Conservation (phyloP, 148 eudicot species). For the Fallopia convolvulus region DNA sequence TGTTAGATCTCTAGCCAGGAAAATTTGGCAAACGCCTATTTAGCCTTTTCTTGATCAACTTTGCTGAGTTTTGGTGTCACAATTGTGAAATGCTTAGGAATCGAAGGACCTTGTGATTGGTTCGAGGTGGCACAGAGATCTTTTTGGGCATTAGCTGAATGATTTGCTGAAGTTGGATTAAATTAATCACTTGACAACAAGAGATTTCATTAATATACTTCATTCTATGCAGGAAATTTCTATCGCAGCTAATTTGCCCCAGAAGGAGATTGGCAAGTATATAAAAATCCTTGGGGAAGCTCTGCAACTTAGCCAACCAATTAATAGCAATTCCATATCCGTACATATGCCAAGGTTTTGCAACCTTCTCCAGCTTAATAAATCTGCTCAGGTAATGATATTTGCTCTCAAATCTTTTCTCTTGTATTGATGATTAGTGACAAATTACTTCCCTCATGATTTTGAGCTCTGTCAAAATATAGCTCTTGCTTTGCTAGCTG, state of each 20-base stretch:
- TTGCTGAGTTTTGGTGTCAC: not conserved
- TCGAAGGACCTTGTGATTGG: not conserved
- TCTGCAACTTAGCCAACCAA: constrained; percentile 92
- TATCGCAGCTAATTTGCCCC: constrained; percentile 93
- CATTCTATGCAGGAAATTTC: constrained; percentile 68
- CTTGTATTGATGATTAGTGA: not conserved
- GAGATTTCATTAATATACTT: not conserved
- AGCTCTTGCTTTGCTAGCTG: not conserved
- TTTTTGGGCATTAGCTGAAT: not conserved
- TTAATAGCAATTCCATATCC: constrained; percentile 93
- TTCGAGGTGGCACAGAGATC: not conserved
- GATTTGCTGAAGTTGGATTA: not conserved
- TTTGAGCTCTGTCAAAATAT: not conserved
- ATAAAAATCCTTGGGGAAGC: constrained; percentile 98
- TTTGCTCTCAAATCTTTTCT: not conserved
- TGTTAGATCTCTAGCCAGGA: not conserved
- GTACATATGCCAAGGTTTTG: constrained; percentile 99
- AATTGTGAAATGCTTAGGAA: not conserved
- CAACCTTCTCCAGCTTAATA: constrained; percentile 94
- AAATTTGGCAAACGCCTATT: not conserved
- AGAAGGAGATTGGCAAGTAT: constrained; percentile 97
- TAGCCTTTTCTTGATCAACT: not conserved
- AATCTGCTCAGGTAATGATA: constrained; percentile 86
- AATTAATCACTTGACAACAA: not conserved
- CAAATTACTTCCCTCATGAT: not conserved